Evolutionary conservation across 1,284 basidiomycete genomes (phyloP).

Genomic region (Tilletia walkeri): DNA sequence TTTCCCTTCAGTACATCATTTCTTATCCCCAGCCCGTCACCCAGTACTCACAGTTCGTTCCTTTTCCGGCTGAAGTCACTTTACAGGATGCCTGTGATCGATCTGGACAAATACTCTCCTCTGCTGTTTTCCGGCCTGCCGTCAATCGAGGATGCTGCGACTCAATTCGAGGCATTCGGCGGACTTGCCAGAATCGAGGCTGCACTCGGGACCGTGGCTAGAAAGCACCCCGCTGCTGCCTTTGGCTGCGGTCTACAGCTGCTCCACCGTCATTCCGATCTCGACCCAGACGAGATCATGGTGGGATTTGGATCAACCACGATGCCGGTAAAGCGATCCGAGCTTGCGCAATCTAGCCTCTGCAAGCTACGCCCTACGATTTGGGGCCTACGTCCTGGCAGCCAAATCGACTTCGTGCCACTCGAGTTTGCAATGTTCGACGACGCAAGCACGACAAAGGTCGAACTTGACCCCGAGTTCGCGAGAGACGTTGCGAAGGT

Average conservation of each 20-base stretch:
- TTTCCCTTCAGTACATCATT: neutral
- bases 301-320: neutral
- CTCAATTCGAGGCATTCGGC: neutral
- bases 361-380: neutral
- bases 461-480: neutral
- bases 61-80: no score
- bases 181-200: neutral
- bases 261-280: neutral
- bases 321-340: neutral
- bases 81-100: neutral
- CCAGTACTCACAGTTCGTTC: neutral
- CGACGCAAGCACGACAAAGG: neutral
- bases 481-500: neutral
- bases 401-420: neutral
- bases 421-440: neutral
- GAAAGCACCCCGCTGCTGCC: neutral
- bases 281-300: slow-evolving; percentile 5
- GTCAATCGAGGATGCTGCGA: neutral
- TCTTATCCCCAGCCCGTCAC: neutral
- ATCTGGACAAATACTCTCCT: neutral
- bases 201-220: neutral
- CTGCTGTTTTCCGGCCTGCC: neutral
- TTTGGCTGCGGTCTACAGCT: neutral
- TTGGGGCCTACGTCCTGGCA: neutral
- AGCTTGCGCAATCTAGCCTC: neutral